Percentiles rank a stretch among this genome's conserved stretches.
These are phyloP conservation scores for Fusarium nodosum DNA, from an alignment of 2,329 filamentous ascomycete species.

Conservation along the genomic window DNA sequence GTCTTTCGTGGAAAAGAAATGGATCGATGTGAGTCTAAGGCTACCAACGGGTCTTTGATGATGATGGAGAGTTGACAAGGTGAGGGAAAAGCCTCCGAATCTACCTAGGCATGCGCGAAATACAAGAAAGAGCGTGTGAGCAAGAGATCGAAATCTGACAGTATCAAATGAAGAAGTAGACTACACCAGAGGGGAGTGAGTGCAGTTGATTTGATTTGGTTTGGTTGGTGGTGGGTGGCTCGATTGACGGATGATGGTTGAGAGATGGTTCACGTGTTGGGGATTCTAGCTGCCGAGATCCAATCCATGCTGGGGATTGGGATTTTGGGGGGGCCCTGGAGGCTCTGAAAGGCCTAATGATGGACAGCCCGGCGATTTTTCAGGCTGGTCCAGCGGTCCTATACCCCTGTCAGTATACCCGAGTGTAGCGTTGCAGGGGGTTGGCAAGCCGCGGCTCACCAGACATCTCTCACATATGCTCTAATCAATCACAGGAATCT, in stretches of 20 bases:
- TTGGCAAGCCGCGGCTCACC: constrained; percentile 36
- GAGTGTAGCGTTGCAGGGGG: constrained; percentile 20
- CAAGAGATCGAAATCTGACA: constrained; percentile 1
- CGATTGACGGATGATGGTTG: constrained; percentile 49
- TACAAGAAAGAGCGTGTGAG: constrained; percentile 17
- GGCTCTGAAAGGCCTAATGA: constrained; percentile 1
- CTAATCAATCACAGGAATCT: constrained; percentile 8
- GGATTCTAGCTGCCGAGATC: constrained; percentile 45
- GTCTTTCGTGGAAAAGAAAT: constrained; percentile 11
- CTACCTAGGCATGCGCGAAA: constrained; percentile 23
- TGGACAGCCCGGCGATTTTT: constrained; percentile 15
- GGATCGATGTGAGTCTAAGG: constrained; percentile 10
- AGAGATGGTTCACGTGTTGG: constrained; percentile 51
- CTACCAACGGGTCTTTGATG: constrained; percentile 24
- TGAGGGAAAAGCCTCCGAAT: constrained; percentile 15
- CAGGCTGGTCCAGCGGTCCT: constrained; percentile 16
- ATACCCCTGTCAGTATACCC: constrained; percentile 15
- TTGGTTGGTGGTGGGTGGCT: constrained; percentile 28
- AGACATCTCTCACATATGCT: constrained; percentile 6
- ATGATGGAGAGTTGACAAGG: constrained; percentile 9
- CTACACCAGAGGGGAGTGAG: constrained; percentile 26
- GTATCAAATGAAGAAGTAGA: constrained; percentile 17
- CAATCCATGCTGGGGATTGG: constrained; percentile 35
- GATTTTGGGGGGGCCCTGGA: constrained; percentile 15
- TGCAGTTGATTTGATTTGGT: constrained; percentile 39